Conservation (phyloP, 345 rosid species). For the Brassica carinata region DNA sequence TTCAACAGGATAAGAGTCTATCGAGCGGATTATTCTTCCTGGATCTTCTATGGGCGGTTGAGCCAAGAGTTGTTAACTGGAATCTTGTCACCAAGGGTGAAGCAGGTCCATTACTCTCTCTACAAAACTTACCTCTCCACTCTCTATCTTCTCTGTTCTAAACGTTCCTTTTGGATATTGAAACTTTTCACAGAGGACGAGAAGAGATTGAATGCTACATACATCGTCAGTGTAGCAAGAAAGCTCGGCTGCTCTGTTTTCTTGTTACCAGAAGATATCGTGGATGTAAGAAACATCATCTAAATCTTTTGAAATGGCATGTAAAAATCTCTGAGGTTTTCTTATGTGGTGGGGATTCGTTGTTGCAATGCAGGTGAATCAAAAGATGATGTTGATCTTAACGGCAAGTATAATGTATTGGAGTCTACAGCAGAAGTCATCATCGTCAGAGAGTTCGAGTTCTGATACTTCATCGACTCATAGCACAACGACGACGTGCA, state of each 20-base stretch:
- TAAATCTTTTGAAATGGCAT: neutral
- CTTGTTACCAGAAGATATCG: slow-evolving; percentile 95
- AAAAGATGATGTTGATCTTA: slow-evolving; percentile 86
- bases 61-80: slow-evolving; percentile 97
- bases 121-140: neutral
- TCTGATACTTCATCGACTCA: slow-evolving; percentile 56
- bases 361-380: slow-evolving; percentile 76
- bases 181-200: slow-evolving; percentile 63
- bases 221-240: slow-evolving; percentile 91
- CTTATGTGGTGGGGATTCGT: neutral
- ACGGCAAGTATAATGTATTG: slow-evolving; percentile 96
- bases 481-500: slow-evolving; percentile 45
- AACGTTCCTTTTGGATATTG: slow-evolving; percentile 5
- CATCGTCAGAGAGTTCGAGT: slow-evolving; percentile 44
- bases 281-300: slow-evolving; percentile 59
- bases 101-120: slow-evolving; percentile 56
- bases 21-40: slow-evolving; percentile 88
- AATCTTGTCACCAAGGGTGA: slow-evolving; percentile 97
- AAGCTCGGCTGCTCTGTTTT: slow-evolving; percentile 98
- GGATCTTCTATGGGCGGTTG: slow-evolving; percentile 89
- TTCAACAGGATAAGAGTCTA: slow-evolving; percentile 71
- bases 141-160: neutral
- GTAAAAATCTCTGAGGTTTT: neutral
- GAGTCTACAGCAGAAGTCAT: slow-evolving; percentile 67
- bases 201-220: slow-evolving; percentile 97